Evolutionary conservation across 257 asterid genomes (phyloP).

Genomic region (Nicotiana tomentosiformis): DNA sequence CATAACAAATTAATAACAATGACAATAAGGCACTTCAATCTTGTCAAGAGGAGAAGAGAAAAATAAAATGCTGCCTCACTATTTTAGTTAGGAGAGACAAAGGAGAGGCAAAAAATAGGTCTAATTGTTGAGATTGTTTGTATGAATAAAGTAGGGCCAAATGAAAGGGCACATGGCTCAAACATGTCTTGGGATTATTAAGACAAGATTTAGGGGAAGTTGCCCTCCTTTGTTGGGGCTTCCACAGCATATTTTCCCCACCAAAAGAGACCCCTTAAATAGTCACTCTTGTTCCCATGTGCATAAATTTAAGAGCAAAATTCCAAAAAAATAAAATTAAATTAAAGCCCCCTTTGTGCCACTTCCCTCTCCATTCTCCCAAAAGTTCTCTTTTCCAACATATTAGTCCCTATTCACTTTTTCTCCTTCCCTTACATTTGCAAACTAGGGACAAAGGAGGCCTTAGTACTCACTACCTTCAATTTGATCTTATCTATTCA

Average conservation of each 20-base stretch:
- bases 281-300: slow-evolving; percentile 43
- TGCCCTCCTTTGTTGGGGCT: slow-evolving; percentile 28
- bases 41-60: not conserved
- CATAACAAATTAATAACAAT: not conserved
- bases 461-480: not conserved
- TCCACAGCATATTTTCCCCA: slow-evolving; percentile 36
- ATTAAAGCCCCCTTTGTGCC: slow-evolving; percentile 12
- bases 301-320: slow-evolving; percentile 41
- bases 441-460: not conserved
- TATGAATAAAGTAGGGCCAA: slow-evolving; percentile 32
- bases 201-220: slow-evolving; percentile 33
- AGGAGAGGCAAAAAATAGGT: not conserved
- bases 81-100: slow-evolving; percentile 3
- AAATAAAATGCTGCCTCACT: not conserved
- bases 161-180: slow-evolving; percentile 31
- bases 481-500: not conserved
- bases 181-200: slow-evolving; percentile 50
- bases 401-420: not conserved
- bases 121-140: not conserved
- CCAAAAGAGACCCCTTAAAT: slow-evolving; percentile 28
- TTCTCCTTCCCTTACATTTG: not conserved
- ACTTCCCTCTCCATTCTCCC: slow-evolving; percentile 2
- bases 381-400: not conserved
- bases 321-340: slow-evolving; percentile 16
- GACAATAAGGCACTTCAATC: slow-evolving; percentile 9